phyloP scores from a whole-genome alignment of 441 rosid species.

The Lepidium campestre region DNA sequence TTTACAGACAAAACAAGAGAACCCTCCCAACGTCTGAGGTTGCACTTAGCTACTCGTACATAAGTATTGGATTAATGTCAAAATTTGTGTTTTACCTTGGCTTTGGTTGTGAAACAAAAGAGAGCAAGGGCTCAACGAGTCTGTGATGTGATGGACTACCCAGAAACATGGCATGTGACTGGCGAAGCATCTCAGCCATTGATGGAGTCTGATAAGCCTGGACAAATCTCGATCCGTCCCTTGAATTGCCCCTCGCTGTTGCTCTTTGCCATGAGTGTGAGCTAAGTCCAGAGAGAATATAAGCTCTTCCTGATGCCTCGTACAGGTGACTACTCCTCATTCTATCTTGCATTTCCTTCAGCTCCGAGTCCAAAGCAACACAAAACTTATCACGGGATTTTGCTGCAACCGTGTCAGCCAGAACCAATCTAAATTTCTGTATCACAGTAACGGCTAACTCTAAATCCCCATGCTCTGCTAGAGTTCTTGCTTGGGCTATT shows the following conservation, averaged over 20 bases:
- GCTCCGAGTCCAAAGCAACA: constrained; percentile 76
- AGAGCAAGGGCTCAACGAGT: constrained; percentile 54
- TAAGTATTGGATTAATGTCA: constrained; percentile 21
- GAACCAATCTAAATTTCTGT: constrained; percentile 48
- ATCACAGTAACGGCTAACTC: constrained; percentile 60
- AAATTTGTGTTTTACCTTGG: constrained; percentile 49
- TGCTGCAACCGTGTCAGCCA: constrained; percentile 65
- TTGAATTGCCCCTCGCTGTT: constrained; percentile 95
- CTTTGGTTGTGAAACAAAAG: constrained; percentile 58
- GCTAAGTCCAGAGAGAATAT: constrained; percentile 93
- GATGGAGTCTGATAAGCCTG: constrained; percentile 91
- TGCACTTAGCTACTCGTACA: background rate
- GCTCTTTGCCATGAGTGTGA: constrained; percentile 99
- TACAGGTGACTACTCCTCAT: constrained; percentile 90
- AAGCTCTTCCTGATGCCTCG: constrained; percentile 93
- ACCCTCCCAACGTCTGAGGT: constrained; percentile 15
- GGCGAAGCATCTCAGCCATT: constrained; percentile 87
- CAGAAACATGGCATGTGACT: constrained; percentile 75
- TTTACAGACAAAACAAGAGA: constrained; percentile 13
- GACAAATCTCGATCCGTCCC: constrained; percentile 73
- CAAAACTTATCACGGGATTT: constrained; percentile 71
- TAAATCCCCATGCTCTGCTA: constrained; percentile 82
- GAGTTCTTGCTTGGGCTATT: constrained; percentile 65
- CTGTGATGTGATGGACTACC: constrained; percentile 61
- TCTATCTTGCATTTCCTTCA: constrained; percentile 96